phyloP scores from a whole-genome alignment of 805 yeast species.

The Ogataea trehalophila region DNA sequence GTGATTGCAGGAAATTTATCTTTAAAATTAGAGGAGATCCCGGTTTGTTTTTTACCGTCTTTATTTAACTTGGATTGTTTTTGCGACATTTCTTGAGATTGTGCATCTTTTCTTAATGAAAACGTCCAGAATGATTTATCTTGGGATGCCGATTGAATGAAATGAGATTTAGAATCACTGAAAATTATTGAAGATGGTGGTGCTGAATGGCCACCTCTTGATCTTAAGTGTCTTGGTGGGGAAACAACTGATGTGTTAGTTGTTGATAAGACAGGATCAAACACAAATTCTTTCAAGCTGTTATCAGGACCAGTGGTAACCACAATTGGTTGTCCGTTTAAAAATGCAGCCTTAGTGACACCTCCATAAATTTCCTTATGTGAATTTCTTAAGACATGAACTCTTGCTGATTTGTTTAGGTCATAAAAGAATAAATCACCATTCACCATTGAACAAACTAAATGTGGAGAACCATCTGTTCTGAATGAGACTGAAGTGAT shows the following conservation, averaged over 20 bases:
- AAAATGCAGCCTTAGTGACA: slow-evolving; percentile 63
- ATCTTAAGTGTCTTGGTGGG: slow-evolving; percentile 87
- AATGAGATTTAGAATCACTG: slow-evolving; percentile 74
- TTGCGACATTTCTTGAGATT: slow-evolving; percentile 90
- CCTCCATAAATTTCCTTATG: slow-evolving; percentile 78
- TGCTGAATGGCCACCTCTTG: slow-evolving; percentile 96
- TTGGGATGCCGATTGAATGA: slow-evolving; percentile 76
- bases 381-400: slow-evolving; percentile 68
- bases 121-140: slow-evolving; percentile 89
- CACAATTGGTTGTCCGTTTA: slow-evolving; percentile 88
- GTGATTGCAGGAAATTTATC: slow-evolving; percentile 77
- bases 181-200: slow-evolving; percentile 78
- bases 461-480: slow-evolving; percentile 82
- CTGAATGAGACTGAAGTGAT: slow-evolving; percentile 74
- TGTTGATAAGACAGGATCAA: slow-evolving; percentile 82
- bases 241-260: slow-evolving; percentile 61
- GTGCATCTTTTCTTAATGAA: slow-evolving; percentile 92
- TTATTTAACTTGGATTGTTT: slow-evolving; percentile 42
- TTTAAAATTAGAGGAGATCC: slow-evolving; percentile 46
- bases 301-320: slow-evolving; percentile 92
- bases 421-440: slow-evolving; percentile 90
- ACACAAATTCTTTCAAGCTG: slow-evolving; percentile 80
- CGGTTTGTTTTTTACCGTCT: slow-evolving; percentile 49
- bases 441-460: slow-evolving; percentile 69
- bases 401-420: slow-evolving; percentile 62